phyloP scores from a whole-genome alignment of 2,329 filamentous ascomycete species.

The Drechslerella dactyloides region DNA sequence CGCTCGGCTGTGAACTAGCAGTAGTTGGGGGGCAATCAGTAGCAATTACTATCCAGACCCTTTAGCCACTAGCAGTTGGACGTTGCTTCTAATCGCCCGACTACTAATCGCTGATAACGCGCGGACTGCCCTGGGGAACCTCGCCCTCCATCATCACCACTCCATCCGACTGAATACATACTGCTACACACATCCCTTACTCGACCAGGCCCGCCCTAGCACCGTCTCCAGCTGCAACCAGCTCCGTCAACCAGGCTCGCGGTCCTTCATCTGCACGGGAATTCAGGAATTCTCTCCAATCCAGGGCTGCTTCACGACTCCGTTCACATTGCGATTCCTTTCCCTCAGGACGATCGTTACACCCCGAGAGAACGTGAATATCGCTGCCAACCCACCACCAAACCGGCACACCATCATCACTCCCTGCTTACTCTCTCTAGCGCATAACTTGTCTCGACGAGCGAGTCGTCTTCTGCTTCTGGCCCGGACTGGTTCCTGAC shows the following conservation, averaged over 20 bases:
- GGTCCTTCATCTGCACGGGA: background rate
- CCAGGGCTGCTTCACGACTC: slow-evolving; percentile 20
- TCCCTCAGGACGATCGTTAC: slow-evolving; percentile 24
- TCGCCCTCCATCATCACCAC: background rate
- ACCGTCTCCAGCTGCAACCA: slow-evolving; percentile 5
- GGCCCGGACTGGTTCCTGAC: slow-evolving; percentile 29
- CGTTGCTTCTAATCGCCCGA: background rate
- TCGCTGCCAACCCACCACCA: background rate
- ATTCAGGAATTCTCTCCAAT: slow-evolving; percentile 14
- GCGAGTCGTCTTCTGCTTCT: slow-evolving; percentile 9
- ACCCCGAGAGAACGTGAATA: slow-evolving; percentile 5
- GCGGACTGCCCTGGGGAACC: background rate
- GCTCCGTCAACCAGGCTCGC: background rate
- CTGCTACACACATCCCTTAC: background rate
- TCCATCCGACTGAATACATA: background rate
- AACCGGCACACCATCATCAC: background rate
- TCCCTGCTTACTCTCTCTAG: background rate
- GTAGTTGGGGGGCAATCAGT: background rate
- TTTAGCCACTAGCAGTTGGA: too few relatives aligned
- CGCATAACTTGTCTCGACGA: background rate
- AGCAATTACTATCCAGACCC: too few relatives aligned
- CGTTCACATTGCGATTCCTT: slow-evolving; percentile 31
- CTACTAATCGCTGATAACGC: background rate
- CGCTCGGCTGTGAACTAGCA: too few relatives aligned
- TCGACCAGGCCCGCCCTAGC: background rate